A percentile compares a stretch with the other conserved stretches of the same genome.
Conservation (phyloP, 2,329 filamentous ascomycete species). For the Onygena corvina region DNA sequence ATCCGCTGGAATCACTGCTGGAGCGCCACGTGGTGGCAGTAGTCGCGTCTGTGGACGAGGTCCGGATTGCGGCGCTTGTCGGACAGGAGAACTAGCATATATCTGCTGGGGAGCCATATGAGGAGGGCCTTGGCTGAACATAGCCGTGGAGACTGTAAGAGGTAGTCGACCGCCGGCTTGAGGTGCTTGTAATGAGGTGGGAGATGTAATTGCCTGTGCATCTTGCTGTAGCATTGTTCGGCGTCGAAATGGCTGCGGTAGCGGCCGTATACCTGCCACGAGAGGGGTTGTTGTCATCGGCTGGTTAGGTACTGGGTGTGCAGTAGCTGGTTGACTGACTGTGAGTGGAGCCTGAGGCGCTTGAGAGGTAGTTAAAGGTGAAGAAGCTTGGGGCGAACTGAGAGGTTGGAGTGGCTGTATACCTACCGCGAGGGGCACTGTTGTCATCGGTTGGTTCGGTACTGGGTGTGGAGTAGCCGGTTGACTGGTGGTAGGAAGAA, state of each 20-base stretch:
- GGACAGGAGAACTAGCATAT: neutral
- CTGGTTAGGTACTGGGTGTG: no score
- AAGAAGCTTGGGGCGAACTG: neutral
- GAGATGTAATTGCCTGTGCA: neutral
- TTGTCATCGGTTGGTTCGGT: no score
- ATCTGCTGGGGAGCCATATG: neutral
- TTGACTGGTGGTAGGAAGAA: neutral
- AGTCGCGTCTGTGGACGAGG: constrained; percentile 14
- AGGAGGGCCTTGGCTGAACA: neutral
- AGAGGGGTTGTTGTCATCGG: no score
- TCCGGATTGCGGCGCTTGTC: neutral
- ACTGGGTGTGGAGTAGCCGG: neutral
- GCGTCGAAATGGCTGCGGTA: neutral
- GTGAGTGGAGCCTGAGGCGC: neutral
- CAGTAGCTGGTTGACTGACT: neutral
- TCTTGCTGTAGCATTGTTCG: no score
- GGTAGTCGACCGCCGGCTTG: no score
- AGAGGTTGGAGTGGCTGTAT: no score
- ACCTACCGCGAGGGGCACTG: no score
- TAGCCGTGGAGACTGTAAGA: neutral
- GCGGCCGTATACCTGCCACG: neutral
- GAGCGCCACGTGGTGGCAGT: constrained; percentile 27
- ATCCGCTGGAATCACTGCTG: constrained; percentile 28
- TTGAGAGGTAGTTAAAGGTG: neutral
- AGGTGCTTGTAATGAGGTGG: no score